Evolutionary conservation across 2,329 filamentous ascomycete species (phyloP).

Genomic region (Ophiosphaerella herpotricha): DNA sequence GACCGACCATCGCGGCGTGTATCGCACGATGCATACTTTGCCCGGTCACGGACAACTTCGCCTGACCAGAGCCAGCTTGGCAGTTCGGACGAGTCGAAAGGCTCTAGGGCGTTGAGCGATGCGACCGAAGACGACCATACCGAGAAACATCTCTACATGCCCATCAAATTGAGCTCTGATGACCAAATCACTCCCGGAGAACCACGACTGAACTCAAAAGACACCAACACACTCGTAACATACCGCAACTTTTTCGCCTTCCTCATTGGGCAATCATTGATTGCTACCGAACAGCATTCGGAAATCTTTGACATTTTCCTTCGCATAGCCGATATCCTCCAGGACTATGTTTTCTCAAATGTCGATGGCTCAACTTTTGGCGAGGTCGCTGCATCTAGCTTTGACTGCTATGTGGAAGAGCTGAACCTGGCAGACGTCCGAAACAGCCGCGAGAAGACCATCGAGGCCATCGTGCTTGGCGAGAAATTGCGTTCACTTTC

Average conservation of each 20-base stretch:
- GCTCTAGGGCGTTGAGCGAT: constrained; percentile 53
- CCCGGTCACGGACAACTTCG: constrained; percentile 41
- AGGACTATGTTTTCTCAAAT: constrained; percentile 64
- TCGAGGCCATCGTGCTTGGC: constrained; percentile 86
- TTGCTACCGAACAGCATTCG: constrained; percentile 60
- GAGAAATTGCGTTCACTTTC: constrained; percentile 82
- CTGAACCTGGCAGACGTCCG: constrained; percentile 78
- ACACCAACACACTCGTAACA: constrained; percentile 61
- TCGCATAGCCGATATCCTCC: constrained; percentile 62
- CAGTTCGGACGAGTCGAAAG: constrained; percentile 53
- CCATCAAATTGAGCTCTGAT: constrained; percentile 61
- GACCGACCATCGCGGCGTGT: constrained; percentile 27
- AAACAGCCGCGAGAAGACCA: constrained; percentile 80
- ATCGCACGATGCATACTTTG: constrained; percentile 21
- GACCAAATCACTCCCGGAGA: constrained; percentile 40
- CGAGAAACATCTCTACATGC: constrained; percentile 63
- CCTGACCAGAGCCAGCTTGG: constrained; percentile 39
- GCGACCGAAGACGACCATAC: constrained; percentile 53
- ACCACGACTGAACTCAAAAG: constrained; percentile 48
- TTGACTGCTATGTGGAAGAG: constrained; percentile 77
- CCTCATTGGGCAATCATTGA: constrained; percentile 63
- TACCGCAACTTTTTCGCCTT: constrained; percentile 69
- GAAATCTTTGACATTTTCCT: constrained; percentile 65
- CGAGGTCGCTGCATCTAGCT: constrained; percentile 66
- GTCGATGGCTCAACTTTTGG: constrained; percentile 67